Percentiles rank a stretch among this genome's conserved stretches.
phyloP scores from a whole-genome alignment of 345 rosid species.

The Brassica incana region DNA sequence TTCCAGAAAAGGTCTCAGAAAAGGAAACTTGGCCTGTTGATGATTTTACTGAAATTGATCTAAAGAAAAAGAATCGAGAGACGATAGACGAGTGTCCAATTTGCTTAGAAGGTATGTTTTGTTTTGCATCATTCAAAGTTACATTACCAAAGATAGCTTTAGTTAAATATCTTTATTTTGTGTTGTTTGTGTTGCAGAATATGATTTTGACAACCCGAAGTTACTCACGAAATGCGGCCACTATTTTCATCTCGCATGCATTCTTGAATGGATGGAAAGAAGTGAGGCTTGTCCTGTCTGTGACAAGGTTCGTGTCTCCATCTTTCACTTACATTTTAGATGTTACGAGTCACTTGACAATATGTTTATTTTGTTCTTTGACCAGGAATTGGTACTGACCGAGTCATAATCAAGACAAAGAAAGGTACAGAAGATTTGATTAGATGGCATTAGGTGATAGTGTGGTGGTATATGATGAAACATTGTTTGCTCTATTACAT shows the following conservation, averaged over 20 bases:
- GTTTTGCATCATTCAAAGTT: background rate
- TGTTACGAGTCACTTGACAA: no score
- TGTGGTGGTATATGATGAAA: slow-evolving; percentile 12
- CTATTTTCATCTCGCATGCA: slow-evolving; percentile 81
- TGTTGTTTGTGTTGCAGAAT: slow-evolving; percentile 51
- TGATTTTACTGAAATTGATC: slow-evolving; percentile 41
- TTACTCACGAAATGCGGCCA: slow-evolving; percentile 80
- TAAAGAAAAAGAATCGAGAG: slow-evolving; percentile 51
- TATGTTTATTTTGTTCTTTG: background rate
- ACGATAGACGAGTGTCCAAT: slow-evolving; percentile 68
- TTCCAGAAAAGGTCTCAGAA: slow-evolving; percentile 51
- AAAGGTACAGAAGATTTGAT: slow-evolving; percentile 22
- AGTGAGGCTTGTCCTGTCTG: slow-evolving; percentile 91
- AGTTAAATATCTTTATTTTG: background rate
- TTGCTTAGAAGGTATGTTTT: slow-evolving; percentile 88
- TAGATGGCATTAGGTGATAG: slow-evolving; percentile 16
- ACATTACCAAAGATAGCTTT: background rate
- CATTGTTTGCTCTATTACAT: slow-evolving; percentile 8
- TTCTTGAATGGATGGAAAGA: slow-evolving; percentile 97
- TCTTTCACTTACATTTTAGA: no score
- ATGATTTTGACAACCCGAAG: slow-evolving; percentile 76
- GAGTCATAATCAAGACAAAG: slow-evolving; percentile 12
- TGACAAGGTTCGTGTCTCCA: slow-evolving; percentile 68
- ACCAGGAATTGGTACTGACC: slow-evolving; percentile 27
- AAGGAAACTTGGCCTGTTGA: slow-evolving; percentile 50